Base-by-base conservation (phyloP, 495 filamentous ascomycete species). In the Penicillium arizonense region DNA sequence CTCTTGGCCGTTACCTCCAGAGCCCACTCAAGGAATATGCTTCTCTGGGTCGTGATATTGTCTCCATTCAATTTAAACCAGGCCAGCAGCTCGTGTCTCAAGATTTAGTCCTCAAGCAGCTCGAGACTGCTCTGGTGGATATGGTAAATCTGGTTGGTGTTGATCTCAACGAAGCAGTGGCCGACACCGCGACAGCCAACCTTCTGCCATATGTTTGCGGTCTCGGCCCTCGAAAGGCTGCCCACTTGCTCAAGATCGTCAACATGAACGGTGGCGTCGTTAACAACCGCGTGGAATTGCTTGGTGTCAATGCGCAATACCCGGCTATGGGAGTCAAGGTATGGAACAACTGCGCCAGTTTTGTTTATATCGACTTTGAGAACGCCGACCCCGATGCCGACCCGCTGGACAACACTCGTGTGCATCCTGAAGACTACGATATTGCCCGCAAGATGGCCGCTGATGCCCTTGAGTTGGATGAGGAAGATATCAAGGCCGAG, bases 381-480 rank as follows among this genome's bases (percentile, higher is more conserved):
- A 79, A 81, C 37, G 81, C 84, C 6, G 90, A 91, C 33, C 78
- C 85, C 1, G 82, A 88, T 55, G 66, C 90, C 0, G 95, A 98
- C 63, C 95, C 94, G 26, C 79, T 98, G 5, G 94, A 98, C 68
- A 96, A 95, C 65, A 97, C 94, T 24, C 84, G 94, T 68, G 89
- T 97, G 13, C 94, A 98, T 63, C 94, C 94, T 6, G 94, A 97
- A 78, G 94, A 97, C 65, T 98, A 98, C 67, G 94, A 98, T 45
- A 81, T 98, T 38, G 94, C 90, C 16, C 86, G 92, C 46, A 98
- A 98, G 69, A 97, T 97, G 86, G 95, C 94, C 20, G 94, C 95
- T 12, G 94, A 98, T 77, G 95, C 94, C 37, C 75, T 97, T 39
- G 92, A 96, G 64, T 72, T 97, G 57, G 95, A 98, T 61, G 94